Percentiles rank a stretch among this genome's conserved stretches.
phyloP scores from a whole-genome alignment of 306 rosid genomes.

The Quercus berberidifolia region DNA sequence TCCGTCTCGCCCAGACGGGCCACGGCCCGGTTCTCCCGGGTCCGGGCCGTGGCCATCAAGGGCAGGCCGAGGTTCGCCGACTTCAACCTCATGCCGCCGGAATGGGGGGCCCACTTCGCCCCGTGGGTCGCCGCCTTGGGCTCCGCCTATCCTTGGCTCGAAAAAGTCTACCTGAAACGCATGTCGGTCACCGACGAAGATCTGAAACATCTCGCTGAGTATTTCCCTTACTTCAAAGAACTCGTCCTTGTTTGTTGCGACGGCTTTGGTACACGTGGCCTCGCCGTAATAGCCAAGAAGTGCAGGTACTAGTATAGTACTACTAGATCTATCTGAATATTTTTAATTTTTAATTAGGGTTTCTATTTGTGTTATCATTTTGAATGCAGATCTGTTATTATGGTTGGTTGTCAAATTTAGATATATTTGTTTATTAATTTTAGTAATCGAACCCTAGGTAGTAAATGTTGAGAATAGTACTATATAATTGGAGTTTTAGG shows the following conservation, averaged over 20 bases:
- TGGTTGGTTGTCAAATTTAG: not conserved
- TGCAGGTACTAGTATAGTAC: slow-evolving; percentile 49
- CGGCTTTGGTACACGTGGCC: slow-evolving; percentile 70
- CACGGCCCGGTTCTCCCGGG: slow-evolving; percentile 48
- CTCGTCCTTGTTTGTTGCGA: slow-evolving; percentile 79
- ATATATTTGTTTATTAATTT: not conserved
- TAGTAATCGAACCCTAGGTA: not conserved
- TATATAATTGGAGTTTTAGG: too few relatives aligned
- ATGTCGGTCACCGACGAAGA: slow-evolving; percentile 64
- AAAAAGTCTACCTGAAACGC: slow-evolving; percentile 77
- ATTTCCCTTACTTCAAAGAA: slow-evolving; percentile 58
- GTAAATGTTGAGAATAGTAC: not conserved
- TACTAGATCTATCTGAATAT: not conserved
- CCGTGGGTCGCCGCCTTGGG: slow-evolving; percentile 65
- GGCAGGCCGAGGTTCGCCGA: slow-evolving; percentile 92
- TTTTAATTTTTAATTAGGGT: not conserved
- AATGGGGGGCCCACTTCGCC: slow-evolving; percentile 81
- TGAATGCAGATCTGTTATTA: slow-evolving; percentile 1
- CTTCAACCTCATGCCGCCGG: slow-evolving; percentile 71
- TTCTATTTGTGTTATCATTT: not conserved
- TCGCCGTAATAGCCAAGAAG: slow-evolving; percentile 53
- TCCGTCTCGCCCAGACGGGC: slow-evolving; percentile 65
- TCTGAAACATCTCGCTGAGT: slow-evolving; percentile 49
- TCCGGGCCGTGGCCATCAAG: slow-evolving; percentile 56
- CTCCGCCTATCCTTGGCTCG: slow-evolving; percentile 77